phyloP scores from a whole-genome alignment of 1,284 basidiomycete species.

The Rhodotorula sp. region DNA sequence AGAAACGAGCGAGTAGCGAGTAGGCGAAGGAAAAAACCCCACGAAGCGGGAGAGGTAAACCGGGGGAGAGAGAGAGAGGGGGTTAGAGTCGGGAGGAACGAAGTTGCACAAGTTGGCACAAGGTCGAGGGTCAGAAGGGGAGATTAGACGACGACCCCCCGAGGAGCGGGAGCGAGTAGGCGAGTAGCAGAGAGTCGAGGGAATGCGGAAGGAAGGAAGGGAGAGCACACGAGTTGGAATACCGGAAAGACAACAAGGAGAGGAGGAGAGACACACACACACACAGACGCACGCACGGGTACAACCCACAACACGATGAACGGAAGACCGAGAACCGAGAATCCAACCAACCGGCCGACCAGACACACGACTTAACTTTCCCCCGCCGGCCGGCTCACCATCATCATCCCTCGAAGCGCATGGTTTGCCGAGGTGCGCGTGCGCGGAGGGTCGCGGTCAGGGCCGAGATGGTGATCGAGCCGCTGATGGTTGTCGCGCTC shows the following conservation, averaged over 20 bases:
- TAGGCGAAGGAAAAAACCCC: background rate
- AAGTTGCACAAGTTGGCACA: too few species aligned
- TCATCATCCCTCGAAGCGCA: too few species aligned
- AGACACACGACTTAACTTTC: too few species aligned
- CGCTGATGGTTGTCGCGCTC: conserved; percentile 18
- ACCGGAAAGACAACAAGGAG: background rate
- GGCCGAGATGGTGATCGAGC: conserved; percentile 7
- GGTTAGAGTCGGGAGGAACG: conserved; percentile 4
- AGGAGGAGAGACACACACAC: background rate
- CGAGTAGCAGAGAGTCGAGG: background rate
- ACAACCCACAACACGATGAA: too few species aligned
- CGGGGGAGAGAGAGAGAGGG: background rate
- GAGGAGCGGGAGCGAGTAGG: too few species aligned
- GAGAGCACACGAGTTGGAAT: background rate
- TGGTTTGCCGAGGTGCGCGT: too few species aligned
- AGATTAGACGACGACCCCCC: too few species aligned
- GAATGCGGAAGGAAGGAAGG: background rate
- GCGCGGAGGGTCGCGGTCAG: background rate
- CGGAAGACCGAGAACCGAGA: background rate
- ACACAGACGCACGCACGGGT: too few species aligned
- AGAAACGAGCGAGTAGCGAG: background rate
- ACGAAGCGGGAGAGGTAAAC: background rate
- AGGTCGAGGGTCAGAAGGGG: too few species aligned
- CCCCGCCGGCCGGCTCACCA: background rate
- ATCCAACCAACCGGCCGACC: too few species aligned